A percentile compares a stretch with the other conserved stretches of the same genome.
Conservation (phyloP, 225 moss, liverwort and hornwort species). For the Physcomitrium patens region DNA sequence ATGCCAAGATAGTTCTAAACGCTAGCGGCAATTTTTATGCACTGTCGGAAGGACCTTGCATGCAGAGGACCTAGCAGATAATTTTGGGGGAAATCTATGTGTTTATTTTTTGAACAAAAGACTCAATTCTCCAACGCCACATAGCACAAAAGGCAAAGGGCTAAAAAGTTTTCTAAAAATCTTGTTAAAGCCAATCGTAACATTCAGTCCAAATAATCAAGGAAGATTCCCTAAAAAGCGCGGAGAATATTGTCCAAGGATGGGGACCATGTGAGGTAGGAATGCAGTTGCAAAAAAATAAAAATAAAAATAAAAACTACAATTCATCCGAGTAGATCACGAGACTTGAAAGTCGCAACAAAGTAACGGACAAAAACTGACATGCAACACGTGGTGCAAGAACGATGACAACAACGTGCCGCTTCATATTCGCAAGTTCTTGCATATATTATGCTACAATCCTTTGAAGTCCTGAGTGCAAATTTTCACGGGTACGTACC, state of each 20-base stretch:
- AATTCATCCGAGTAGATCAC: neutral
- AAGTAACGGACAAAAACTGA: neutral
- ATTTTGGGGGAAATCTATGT: no score
- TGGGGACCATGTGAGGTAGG: neutral
- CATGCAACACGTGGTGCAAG: neutral
- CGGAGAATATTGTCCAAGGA: neutral
- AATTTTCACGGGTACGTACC: constrained; percentile 3
- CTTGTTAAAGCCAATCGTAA: neutral
- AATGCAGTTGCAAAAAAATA: neutral
- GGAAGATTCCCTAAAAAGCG: neutral
- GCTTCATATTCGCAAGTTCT: neutral
- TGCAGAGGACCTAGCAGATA: no score
- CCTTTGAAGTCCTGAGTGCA: neutral
- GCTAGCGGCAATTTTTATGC: no score
- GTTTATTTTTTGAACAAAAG: no score
- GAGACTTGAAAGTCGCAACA: neutral
- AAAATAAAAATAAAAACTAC: no score
- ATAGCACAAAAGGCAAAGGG: neutral
- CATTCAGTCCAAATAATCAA: neutral
- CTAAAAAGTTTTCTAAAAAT: neutral
- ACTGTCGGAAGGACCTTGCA: no score
- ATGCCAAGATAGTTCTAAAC: no score
- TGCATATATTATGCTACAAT: neutral
- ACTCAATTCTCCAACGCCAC: neutral
- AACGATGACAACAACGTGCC: neutral